These are phyloP conservation scores for Solanum clarkiae DNA, from an alignment of 257 asterid species.

Conservation along the genomic window DNA sequence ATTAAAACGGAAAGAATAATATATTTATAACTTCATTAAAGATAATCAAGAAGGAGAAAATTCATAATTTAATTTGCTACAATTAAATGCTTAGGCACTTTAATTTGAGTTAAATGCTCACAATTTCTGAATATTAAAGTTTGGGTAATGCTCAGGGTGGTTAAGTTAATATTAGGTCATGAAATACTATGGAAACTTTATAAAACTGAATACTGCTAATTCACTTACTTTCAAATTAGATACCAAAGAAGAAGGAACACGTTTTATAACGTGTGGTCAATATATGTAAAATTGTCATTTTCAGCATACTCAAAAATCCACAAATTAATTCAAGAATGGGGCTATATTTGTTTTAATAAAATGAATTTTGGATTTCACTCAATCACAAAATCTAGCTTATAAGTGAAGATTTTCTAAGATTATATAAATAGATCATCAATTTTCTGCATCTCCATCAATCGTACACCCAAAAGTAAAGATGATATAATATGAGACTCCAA, in stretches of 20 bases:
- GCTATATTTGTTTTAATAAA: too few relatives aligned
- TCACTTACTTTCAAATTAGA: background rate
- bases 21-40: background rate
- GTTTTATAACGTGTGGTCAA: background rate
- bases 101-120: too few relatives aligned
- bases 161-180: background rate
- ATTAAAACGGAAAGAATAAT: too few relatives aligned
- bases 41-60: background rate
- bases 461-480: too few relatives aligned
- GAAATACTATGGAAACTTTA: background rate
- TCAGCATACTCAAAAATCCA: background rate
- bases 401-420: too few relatives aligned
- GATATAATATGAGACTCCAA: too few relatives aligned
- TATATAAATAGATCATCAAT: background rate
- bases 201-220: background rate
- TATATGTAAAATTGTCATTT: background rate
- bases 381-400: background rate
- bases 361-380: too few relatives aligned
- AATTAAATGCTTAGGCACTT: too few relatives aligned
- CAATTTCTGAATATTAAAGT: background rate
- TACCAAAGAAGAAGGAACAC: background rate
- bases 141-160: too few relatives aligned
- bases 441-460: background rate
- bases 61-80: too few relatives aligned
- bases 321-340: background rate